These are phyloP conservation scores for Suillus subaureus DNA, from an alignment of 768 basidiomycete species.

Conservation along the genomic window DNA sequence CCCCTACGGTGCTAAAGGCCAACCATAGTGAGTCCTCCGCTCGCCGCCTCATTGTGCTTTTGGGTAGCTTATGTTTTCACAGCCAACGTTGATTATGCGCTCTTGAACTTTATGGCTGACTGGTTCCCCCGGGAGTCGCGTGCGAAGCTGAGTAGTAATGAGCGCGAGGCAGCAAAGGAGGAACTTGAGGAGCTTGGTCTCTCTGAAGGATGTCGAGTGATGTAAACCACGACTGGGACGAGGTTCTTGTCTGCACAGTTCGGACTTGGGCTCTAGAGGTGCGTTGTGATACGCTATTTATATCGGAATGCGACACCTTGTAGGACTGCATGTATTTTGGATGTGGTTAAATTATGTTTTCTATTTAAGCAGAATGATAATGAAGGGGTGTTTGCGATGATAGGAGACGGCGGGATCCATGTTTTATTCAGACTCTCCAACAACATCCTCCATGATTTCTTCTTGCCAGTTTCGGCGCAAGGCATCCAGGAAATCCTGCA, in stretches of 20 bases:
- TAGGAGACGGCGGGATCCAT: neutral
- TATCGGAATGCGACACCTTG: neutral
- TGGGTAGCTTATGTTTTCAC: neutral
- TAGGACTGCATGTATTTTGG: neutral
- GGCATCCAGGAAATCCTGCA: conserved; percentile 59
- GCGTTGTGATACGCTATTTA: neutral
- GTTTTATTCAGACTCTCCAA: conserved; percentile 26
- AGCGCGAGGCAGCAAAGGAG: conserved; percentile 72
- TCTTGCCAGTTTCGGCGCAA: conserved; percentile 59
- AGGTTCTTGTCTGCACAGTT: neutral
- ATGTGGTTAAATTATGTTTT: neutral
- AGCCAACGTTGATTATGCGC: conserved; percentile 81
- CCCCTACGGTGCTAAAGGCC: conserved; percentile 74
- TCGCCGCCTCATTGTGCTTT: neutral
- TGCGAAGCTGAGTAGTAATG: conserved; percentile 73
- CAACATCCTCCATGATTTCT: conserved; percentile 54
- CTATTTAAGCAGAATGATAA: conserved; percentile 11
- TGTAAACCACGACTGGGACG: conserved; percentile 28
- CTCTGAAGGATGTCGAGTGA: conserved; percentile 40
- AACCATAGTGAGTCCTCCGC: conserved; percentile 60
- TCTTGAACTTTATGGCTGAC: conserved; percentile 84
- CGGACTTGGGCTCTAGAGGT: no score
- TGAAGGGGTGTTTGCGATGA: neutral
- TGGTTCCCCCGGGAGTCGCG: conserved; percentile 90
- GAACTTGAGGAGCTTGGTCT: conserved; percentile 68